Evolutionary conservation across 2,329 filamentous ascomycete genomes (phyloP), one percentile per base, ranked within the genome.

Genomic region (Elsinoe necatrix): DNA sequence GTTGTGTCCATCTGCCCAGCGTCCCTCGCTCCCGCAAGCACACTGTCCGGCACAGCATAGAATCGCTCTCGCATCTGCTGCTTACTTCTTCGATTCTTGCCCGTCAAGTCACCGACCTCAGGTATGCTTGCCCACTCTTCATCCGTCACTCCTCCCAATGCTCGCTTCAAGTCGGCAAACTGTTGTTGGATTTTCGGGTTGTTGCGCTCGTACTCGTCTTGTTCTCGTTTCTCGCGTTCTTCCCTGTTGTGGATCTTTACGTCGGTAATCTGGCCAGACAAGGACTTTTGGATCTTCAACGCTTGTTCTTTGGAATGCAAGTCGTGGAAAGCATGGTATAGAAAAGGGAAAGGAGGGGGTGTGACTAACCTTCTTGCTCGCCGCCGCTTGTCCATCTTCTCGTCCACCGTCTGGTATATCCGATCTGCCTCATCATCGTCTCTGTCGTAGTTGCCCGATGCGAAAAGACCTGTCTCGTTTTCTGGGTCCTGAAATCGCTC

Each of bases 181-280:
- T 98, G 93, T 64, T 96, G 89, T 68, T 95, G 89, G 54, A 98
- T 96, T 73, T 97, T 98, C 12, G 93, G 93, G 69, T 98, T 97
- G 71, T 95, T 92, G 64, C 86, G 84, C 75, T 98, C 92, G 79
- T 95, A 95, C 67, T 97, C 91, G 69, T 95, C 89, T 71, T 80
- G 83, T 77, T 98, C 92, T 75, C 88, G 81, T 70, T 87, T 78
- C 73, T 98, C 93, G 71, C 93, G 89, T 69, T 85, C 86, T 86
- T 98, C 93, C 82, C 93, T 95, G 72, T 74, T 77, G 74, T 76
- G 77, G 74, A 73, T 72, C 67, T 70, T 77, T 74, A 80, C 73
- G 84, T 90, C 85, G 85, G 86, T 81, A 87, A 82, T 85, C 83
- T 88, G 82, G 79, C 81, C 84, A 81, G 77, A 77, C 77, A 80